Base-by-base conservation (phyloP, 2,329 filamentous ascomycete species). In the Septoria linicola region DNA sequence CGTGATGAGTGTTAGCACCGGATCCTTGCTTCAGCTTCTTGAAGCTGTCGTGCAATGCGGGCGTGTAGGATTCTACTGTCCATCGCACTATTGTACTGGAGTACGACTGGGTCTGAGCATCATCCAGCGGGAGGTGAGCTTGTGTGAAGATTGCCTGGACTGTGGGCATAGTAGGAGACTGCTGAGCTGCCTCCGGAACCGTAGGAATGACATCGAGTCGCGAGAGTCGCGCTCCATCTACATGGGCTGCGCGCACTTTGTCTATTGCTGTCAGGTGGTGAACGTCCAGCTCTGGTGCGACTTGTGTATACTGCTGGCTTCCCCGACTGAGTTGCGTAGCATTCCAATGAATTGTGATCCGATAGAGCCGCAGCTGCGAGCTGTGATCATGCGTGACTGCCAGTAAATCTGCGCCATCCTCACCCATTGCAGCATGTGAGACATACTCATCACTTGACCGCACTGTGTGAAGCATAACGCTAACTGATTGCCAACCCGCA, bases 61-160 rank as follows among this genome's bases (percentile, higher is more conserved):
- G 60, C 13, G 57, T 58, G 20, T 59, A 42, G 25, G 87, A 82
- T 25, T 80, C 77, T 8, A 92, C 68, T 60, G 93, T 85, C 92
- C 92, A 97, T 55, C 87, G 81, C 57, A 89, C 84, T 55, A 97
- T 77, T 34, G 91, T 80, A 59, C 85, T 95, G 60, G 87, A 82
- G 0, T 81, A 81, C 58, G 84, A 82, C 35, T 79, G 77, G 46
- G 80, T 83, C 23, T 84, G 77, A 77, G 77, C 46, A 72, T 72
- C 45, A 71, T 72, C 51, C 3, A 54, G 14, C 7, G 61, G 49
- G 7, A 58, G 32, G 7, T 55, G 42, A 69, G 63, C 79, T 80
- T 66, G 62, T 8, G 86, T 87, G 54, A 89, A 89, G 23, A 91
- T 79, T 0, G 86, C 84, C 27, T 96, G 68, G 16, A 96, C 76